Evolutionary conservation across 169 alveolate genomes (phyloP), one percentile per base, ranked within the genome.

Genomic region (Plasmodium relictum): DNA sequence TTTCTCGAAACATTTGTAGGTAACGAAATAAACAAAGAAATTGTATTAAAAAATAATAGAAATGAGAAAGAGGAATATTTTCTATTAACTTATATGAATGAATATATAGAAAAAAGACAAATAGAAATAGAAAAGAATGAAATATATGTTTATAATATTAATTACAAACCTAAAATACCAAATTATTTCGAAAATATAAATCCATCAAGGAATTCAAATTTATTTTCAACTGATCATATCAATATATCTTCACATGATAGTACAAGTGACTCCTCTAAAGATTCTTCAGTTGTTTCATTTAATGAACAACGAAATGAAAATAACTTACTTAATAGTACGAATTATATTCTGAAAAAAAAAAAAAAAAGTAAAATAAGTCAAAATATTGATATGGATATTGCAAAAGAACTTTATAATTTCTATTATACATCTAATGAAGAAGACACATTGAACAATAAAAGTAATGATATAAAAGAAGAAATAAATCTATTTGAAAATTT

Each of bases 41-140:
- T 83, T 68, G 83, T 83, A 5, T 52, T 83, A 41, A 83, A 83
- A 83, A 83, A 83, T 83, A 83, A 83, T 54, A 65, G 85, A 6
- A 52, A 16, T 31, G 39, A 83, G 16, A 54, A 68, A 31, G 85
- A 83, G 41, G 73, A 83, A 14, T 83, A 83, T 52, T 83, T 83
- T 58, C 31, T 83, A 16, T 66, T 83, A 9, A 44, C 73, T 4
- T 83, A 83, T 52, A 83, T 83, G 73, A 66, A 83, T 83, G 91
- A 83, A 71, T 68, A 68, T 59, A 83, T 56, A 7, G 91, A 83
- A 71, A 83, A 62, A 31, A 83, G 31, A 42, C 69, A 83, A 62
- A 62, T 83, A 9, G 65, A 83, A 61, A 59, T 83, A 31, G 48
- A 73, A 12, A 39, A 37, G 26, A 83, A 83, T 18, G 91, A 68